A percentile compares a stretch with the other conserved stretches of the same genome.
These are phyloP conservation scores for Picea sitchensis DNA, from an alignment of 75 land plant genomes.

Conservation along the genomic window DNA sequence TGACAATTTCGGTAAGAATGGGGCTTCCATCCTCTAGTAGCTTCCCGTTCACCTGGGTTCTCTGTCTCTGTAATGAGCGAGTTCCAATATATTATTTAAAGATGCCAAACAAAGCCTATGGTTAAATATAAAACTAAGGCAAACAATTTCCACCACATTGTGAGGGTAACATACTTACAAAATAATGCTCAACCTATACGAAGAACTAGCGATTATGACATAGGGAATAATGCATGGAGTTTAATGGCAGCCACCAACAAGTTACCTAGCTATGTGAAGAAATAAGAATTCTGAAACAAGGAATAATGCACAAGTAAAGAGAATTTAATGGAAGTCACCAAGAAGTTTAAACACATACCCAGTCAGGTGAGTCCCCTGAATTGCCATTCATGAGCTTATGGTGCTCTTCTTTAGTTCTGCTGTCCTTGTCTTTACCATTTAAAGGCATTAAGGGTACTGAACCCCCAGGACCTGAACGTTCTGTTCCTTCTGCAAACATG, in stretches of 20 bases:
- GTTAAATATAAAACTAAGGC: neutral
- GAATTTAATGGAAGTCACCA: neutral
- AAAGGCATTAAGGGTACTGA: conserved; percentile 51
- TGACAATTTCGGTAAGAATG: conserved; percentile 22
- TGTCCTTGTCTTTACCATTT: conserved; percentile 54
- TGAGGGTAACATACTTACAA: neutral
- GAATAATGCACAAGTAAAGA: neutral
- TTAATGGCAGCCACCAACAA: too few species aligned
- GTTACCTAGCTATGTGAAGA: neutral
- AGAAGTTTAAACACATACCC: conserved; percentile 24
- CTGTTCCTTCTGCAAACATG: conserved; percentile 51
- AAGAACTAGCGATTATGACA: too few species aligned
- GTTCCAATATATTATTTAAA: neutral
- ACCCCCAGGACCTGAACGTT: conserved; percentile 38
- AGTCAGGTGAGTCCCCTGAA: conserved; percentile 38
- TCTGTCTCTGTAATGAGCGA: conserved; percentile 50
- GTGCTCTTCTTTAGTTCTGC: conserved; percentile 70
- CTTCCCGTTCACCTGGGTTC: conserved; percentile 67
- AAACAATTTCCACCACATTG: neutral
- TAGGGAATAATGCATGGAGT: too few species aligned
- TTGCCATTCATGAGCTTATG: conserved; percentile 81
- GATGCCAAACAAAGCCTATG: conserved; percentile 1
- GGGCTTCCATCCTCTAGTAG: conserved; percentile 40
- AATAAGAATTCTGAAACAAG: neutral
- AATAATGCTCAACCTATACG: too few species aligned